Conservation (phyloP, 2,329 filamentous ascomycete species). For the Eutypella sp. region DNA sequence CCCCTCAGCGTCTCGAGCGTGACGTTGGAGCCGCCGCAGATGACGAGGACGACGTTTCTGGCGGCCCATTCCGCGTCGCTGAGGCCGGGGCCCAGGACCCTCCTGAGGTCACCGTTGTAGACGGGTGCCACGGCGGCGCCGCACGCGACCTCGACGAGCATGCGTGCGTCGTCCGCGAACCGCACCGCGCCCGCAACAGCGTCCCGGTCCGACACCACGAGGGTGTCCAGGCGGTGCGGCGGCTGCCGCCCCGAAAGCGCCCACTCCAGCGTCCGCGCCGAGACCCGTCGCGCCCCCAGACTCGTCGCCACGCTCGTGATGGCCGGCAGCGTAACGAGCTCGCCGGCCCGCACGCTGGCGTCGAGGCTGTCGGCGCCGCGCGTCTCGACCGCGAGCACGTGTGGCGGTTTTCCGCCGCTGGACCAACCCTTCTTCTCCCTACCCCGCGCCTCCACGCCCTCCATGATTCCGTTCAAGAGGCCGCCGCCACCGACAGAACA, state of each 20-base stretch:
- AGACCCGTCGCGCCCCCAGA: conserved; percentile 69
- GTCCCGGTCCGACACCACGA: conserved; percentile 68
- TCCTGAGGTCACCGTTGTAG: conserved; percentile 60
- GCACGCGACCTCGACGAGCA: conserved; percentile 81
- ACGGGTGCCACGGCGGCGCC: conserved; percentile 71
- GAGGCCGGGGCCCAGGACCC: conserved; percentile 49
- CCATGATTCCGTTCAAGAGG: conserved; percentile 69
- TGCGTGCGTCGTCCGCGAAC: conserved; percentile 75
- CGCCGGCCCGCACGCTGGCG: conserved; percentile 51
- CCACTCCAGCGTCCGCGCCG: conserved; percentile 62
- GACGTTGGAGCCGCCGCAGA: conserved; percentile 75
- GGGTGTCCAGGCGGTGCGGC: conserved; percentile 47
- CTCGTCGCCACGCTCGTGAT: conserved; percentile 75
- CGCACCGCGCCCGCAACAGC: conserved; percentile 72
- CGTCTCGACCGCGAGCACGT: conserved; percentile 72
- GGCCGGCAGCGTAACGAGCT: conserved; percentile 57
- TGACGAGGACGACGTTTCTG: conserved; percentile 74
- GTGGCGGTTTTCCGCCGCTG: conserved; percentile 29
- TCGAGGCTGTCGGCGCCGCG: conserved; percentile 65
- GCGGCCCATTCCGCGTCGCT: conserved; percentile 54
- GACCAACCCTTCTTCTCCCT: conserved; percentile 29
- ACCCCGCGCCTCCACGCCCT: conserved; percentile 65
- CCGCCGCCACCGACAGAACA: conserved; percentile 80
- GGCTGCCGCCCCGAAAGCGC: conserved; percentile 40
- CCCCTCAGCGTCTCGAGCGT: conserved; percentile 55